Base-by-base conservation (phyloP, 768 basidiomycete genomes). In the Gymnopilus junonius region DNA sequence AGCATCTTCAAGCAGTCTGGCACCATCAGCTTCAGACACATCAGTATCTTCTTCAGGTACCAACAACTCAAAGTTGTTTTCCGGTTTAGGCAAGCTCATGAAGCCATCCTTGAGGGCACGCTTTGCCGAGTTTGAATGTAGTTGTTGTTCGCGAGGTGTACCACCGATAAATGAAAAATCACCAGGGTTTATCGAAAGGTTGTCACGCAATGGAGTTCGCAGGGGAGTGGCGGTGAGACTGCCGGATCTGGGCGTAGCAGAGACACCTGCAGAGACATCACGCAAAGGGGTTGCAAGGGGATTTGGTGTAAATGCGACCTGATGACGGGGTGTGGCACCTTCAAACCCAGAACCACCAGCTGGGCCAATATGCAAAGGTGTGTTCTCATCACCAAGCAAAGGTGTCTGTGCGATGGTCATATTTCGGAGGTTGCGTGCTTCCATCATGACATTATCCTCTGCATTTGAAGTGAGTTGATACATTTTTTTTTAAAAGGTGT, bases 41-140 rank as follows among this genome's bases (percentile, higher is more conserved):
- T 85, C 90, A 17, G 86, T 85, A 11, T 94, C 92, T 17, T 94
- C 92, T 67, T 97, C 96, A 2, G 93, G 94, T 8, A 97, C 88
- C 43, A 96, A 84, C 48, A 99, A 79, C 77, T 99, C 96, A 69
- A 98, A 99, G 75, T 99, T 97, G 74, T 99, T 98, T 79, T 98
- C 94, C 0, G 97, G 95, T 67, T 88, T 89, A 0, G 97, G 97
- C 15, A 99, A 81, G 63, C 75, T 88, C 77, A 84, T 84, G 77
- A 99, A 98, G 5, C 91, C 92, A 10, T 88, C 85, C 67, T 91
- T 83, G 55, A 99, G 83, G 0, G 91, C 87, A 39, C 89, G 85
- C 73, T 95, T 94, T 4, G 87, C 83, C 23, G 89, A 86, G 59
- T 82, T 82, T 14, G 76, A 74, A 27, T 85, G 89, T 59, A 87